Evolutionary conservation across 2,329 filamentous ascomycete species (phyloP).

Genomic region (Ramularia collo-cygni): DNA sequence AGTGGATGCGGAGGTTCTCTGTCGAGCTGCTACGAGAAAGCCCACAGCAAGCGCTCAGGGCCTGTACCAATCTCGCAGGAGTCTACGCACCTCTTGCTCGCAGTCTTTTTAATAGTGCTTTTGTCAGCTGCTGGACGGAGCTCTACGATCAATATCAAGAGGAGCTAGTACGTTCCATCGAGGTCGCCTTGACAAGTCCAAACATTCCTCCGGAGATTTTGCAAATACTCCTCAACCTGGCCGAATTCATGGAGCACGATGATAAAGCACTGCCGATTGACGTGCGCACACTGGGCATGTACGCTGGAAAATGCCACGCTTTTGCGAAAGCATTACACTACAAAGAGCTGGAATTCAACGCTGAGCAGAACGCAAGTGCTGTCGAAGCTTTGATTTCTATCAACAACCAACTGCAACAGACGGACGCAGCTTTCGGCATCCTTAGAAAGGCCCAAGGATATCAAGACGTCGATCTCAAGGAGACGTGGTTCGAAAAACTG

Average conservation of each 20-base stretch:
- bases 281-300: constrained; percentile 86
- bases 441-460: constrained; percentile 92
- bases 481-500: constrained; percentile 98
- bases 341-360: constrained; percentile 96
- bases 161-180: constrained; percentile 90
- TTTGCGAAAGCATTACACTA: constrained; percentile 98
- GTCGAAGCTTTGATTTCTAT: constrained; percentile 98
- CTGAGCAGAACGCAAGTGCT: constrained; percentile 90
- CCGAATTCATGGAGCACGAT: constrained; percentile 99
- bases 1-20: constrained; percentile 96
- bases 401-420: constrained; percentile 98
- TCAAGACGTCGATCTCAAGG: constrained; percentile 89
- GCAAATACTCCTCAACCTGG: constrained; percentile 87
- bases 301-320: constrained; percentile 93
- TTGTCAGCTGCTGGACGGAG: constrained; percentile 98
- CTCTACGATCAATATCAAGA: constrained; percentile 96
- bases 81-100: constrained; percentile 86
- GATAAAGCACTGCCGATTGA: constrained; percentile 98
- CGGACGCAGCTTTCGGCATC: constrained; percentile 97
- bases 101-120: constrained; percentile 96
- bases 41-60: constrained; percentile 87
- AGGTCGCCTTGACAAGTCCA: constrained; percentile 88
- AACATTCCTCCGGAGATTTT: constrained; percentile 95
- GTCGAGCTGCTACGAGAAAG: constrained; percentile 92
- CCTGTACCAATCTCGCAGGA: constrained; percentile 84